Percentiles rank a stretch among this genome's conserved stretches.
These are phyloP conservation scores for Podaxis sp. DNA, from an alignment of 768 basidiomycete species.

Conservation along the genomic window DNA sequence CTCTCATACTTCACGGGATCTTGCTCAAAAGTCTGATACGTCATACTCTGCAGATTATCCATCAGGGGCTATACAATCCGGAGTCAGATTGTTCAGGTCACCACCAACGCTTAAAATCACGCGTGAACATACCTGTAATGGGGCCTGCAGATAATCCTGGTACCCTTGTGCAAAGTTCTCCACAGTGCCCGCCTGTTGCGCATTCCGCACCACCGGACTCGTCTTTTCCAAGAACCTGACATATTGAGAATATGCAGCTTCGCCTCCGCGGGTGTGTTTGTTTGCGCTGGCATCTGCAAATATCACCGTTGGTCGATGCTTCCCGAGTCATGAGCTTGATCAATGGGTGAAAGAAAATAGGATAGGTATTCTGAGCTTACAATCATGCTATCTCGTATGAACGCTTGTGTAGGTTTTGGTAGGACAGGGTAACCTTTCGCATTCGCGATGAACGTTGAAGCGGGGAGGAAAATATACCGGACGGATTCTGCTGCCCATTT, in stretches of 20 bases:
- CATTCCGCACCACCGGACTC: constrained; percentile 64
- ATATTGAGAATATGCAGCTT: constrained; percentile 88
- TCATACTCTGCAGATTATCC: constrained; percentile 95
- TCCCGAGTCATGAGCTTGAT: constrained; percentile 16
- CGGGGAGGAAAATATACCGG: constrained; percentile 84
- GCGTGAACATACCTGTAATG: constrained; percentile 66
- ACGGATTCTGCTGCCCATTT: constrained; percentile 96
- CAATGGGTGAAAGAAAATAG: background rate
- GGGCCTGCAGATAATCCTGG: constrained; percentile 93
- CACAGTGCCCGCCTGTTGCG: constrained; percentile 68
- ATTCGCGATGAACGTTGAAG: constrained; percentile 92
- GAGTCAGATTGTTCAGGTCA: background rate
- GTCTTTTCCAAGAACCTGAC: constrained; percentile 80
- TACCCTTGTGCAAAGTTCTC: constrained; percentile 92
- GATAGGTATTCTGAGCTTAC: constrained; percentile 39
- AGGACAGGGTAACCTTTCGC: constrained; percentile 96
- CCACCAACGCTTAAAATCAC: background rate
- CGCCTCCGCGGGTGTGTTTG: constrained; percentile 79
- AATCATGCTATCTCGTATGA: constrained; percentile 88
- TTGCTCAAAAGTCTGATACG: constrained; percentile 97
- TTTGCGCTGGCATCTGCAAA: constrained; percentile 66
- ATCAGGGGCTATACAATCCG: constrained; percentile 71
- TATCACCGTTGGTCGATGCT: constrained; percentile 88
- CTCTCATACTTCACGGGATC: constrained; percentile 96
- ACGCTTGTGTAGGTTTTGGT: constrained; percentile 88